Evolutionary conservation across 257 asterid species (phyloP).

Genomic region (Ilex asprella): DNA sequence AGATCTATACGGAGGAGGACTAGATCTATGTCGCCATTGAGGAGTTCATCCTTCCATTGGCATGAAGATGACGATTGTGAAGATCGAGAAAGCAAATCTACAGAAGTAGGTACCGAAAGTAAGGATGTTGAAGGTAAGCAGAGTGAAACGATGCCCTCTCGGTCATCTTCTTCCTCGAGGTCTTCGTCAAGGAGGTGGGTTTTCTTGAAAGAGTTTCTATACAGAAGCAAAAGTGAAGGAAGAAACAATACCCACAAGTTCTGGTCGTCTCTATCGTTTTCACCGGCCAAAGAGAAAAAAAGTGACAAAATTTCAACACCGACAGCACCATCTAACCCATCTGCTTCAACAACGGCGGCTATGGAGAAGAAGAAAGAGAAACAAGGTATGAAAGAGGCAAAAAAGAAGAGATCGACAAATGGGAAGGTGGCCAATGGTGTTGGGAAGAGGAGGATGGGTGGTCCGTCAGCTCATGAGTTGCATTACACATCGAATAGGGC

Average conservation of each 20-base stretch:
- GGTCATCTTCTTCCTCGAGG: constrained; percentile 72
- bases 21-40: constrained; percentile 81
- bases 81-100: not conserved
- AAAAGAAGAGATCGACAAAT: constrained; percentile 28
- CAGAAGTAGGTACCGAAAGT: not conserved
- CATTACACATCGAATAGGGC: constrained; percentile 83
- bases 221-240: constrained; percentile 89
- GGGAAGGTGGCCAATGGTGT: constrained; percentile 17
- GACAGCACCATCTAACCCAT: not conserved
- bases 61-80: constrained; percentile 5
- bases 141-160: constrained; percentile 14
- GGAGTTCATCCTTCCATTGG: constrained; percentile 45
- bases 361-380: constrained; percentile 6
- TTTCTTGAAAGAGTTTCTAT: constrained; percentile 69
- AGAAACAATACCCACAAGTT: constrained; percentile 53
- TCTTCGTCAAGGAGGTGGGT: constrained; percentile 74
- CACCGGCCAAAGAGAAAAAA: constrained; percentile 64
- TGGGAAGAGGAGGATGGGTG: constrained; percentile 44
- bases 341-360: not conserved
- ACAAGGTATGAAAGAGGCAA: constrained; percentile 2
- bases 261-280: constrained; percentile 59
- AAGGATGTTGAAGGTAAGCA: not conserved
- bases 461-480: constrained; percentile 79
- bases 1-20: constrained; percentile 72
- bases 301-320: constrained; percentile 21